A percentile compares a stretch with the other conserved stretches of the same genome.
Conservation (phyloP, 2,329 filamentous ascomycete genomes). For the Ascochyta pisi region DNA sequence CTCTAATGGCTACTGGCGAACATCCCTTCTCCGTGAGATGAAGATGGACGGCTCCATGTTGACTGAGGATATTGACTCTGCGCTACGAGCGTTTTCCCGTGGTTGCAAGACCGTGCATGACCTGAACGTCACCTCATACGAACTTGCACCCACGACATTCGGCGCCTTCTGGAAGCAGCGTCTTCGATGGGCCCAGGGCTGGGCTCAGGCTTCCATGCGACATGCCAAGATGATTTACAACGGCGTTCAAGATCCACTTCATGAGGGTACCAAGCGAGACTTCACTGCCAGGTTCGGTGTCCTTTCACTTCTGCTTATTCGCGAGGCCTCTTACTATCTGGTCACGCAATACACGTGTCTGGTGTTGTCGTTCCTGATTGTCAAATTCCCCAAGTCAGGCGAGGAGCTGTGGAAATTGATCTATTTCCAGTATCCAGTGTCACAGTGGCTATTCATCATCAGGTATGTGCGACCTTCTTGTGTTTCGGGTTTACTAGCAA, state of each 20-base stretch:
- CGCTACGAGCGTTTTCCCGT: constrained; percentile 54
- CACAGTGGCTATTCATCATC: constrained; percentile 56
- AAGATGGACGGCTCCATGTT: constrained; percentile 60
- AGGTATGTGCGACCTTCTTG: constrained; percentile 43
- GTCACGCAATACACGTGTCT: constrained; percentile 59
- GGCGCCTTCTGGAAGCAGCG: constrained; percentile 58
- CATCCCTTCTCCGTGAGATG: constrained; percentile 53
- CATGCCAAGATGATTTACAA: constrained; percentile 54
- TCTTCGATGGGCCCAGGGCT: constrained; percentile 59
- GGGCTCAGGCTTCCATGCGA: constrained; percentile 56
- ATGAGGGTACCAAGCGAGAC: constrained; percentile 39
- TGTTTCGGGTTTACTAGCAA: not conserved
- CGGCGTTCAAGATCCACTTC: constrained; percentile 44
- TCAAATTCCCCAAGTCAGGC: constrained; percentile 52
- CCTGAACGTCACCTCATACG: constrained; percentile 58
- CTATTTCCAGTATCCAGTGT: constrained; percentile 58
- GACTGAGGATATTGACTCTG: constrained; percentile 60
- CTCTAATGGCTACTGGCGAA: constrained; percentile 59
- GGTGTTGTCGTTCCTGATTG: constrained; percentile 55
- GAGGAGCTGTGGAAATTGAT: constrained; percentile 50
- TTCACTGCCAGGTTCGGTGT: constrained; percentile 53
- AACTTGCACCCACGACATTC: constrained; percentile 56
- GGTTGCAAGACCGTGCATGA: constrained; percentile 57
- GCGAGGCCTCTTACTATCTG: constrained; percentile 57
- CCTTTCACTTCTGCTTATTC: constrained; percentile 54